Base-by-base conservation (phyloP, 202 grass and related monocot genomes). In the Hordeum pubiflorum region DNA sequence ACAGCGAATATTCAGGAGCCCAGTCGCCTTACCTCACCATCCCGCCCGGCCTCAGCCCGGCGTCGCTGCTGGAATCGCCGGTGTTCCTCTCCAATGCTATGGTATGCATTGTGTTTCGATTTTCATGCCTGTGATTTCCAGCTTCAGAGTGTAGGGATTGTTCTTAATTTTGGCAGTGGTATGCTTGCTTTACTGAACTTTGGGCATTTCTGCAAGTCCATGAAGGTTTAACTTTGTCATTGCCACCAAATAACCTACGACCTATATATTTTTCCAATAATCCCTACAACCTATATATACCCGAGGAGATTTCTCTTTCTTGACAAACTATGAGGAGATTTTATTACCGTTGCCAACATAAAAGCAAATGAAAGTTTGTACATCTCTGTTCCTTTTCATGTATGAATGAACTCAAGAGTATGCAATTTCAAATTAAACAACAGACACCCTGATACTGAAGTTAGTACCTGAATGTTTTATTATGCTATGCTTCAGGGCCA, bases 41-140 rank as follows among this genome's bases (percentile, higher is more conserved):
- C 43, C 96, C 96, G 4, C 78, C 96, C 46, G 96, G 96, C 57
- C 85, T 99, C 23, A 99, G 96, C 63, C 96, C 96, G 2, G 92
- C 96, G 55, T 81, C 90, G 17, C 74, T 99, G 64, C 59, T 99
- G 71, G 96, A 99, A 8, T 95, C 96, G 34, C 96, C 96, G 1
- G 89, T 99, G 46, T 99, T 99, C 71, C 81, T 98, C 74, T 93
- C 92, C 54, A 99, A 95, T 80, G 70, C 77, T 48, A 75, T 93
- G 96, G 96, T 99, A 95, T 39, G 74, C 6, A 65, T 24, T 36
- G 44, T 74, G n/a, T 20, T 75, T 29, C 14, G 2, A 10, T 65
- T 81, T 48, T 39, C n/a, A 34, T 71, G 6, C 1, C 43, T 81
- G 12, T 21, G 4, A 9, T 72, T 58, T 32, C 46, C 23, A 27